Base-by-base conservation (phyloP, 139 green algal genomes). In the Mesostigma viride region DNA sequence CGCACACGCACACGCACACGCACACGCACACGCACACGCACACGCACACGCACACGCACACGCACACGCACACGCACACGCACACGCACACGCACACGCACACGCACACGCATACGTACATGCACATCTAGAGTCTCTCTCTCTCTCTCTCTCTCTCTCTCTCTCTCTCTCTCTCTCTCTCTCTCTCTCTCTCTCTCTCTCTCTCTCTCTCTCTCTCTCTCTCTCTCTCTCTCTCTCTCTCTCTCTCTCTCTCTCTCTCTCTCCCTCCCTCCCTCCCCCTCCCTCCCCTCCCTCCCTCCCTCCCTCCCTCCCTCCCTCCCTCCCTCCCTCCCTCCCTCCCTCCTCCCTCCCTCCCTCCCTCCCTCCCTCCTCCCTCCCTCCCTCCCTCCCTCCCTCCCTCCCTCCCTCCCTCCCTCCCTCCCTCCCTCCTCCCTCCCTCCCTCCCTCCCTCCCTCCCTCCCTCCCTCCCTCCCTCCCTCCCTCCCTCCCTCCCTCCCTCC, bases 81-180 rank as follows among this genome's bases (percentile, higher is more conserved):
- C 57, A 63, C 57, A 63, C 57, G 26, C 57, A 35, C 57, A 63
- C 57, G 57, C 57, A 63, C 57, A 63, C 26, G 57, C 57, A 63
- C 57, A 63, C 57, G 57, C 57, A 63, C 57, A 63, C 26, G 20
- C 58, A 65, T 48, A 63, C n/a, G n/a, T n/a, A n/a, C n/a, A n/a
- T n/a, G n/a, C n/a, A n/a, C n/a, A n/a, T n/a, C n/a, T n/a, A n/a
- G 45, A 56, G 45, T 28, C 45, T 22, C 22, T 22, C 45, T 22
- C 22, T 22, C 22, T 22, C 45, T 22, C 22, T 22, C 45, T 56
- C 22, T 22, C 22, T 22, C 45, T 56, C 45, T 22, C 22, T 22
- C 45, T 56, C 45, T 22, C 22, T 22, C 45, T 56, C 45, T 22
- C 22, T 22, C 45, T 56, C 45, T 22, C 22, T 22, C 45, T 56